Conservation (phyloP, 2,329 filamentous ascomycete species). For the Phialophora tarda region DNA sequence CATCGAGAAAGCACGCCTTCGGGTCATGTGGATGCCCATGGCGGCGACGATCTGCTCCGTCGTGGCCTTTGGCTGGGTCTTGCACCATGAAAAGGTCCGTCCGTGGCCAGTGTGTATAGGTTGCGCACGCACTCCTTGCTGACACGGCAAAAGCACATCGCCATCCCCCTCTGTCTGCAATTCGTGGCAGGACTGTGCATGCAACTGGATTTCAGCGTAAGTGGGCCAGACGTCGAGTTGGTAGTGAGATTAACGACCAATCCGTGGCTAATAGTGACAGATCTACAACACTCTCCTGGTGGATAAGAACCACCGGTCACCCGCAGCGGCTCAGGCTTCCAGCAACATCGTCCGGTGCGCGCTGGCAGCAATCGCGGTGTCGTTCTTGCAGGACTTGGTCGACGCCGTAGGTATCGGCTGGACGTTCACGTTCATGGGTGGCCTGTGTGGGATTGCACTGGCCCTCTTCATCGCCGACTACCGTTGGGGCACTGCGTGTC, state of each 20-base stretch:
- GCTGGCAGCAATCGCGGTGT: slow-evolving; percentile 36
- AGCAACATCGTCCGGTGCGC: slow-evolving; percentile 45
- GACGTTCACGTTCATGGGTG: slow-evolving; percentile 17
- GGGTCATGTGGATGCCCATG: slow-evolving; percentile 40
- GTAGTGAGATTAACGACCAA: neutral
- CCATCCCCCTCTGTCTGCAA: slow-evolving; percentile 42
- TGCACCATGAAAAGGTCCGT: no score
- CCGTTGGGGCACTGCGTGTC: neutral
- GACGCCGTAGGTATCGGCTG: slow-evolving; percentile 39
- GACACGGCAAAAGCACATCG: slow-evolving; percentile 44
- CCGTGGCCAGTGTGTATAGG: no score
- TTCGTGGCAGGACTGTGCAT: slow-evolving; percentile 20
- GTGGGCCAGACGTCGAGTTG: no score
- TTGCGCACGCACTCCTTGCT: slow-evolving; percentile 54
- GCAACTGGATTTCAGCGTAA: no score
- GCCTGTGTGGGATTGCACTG: neutral
- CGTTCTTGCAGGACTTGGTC: slow-evolving; percentile 38
- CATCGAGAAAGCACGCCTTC: slow-evolving; percentile 43
- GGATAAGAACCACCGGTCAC: slow-evolving; percentile 30
- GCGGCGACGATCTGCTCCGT: slow-evolving; percentile 27
- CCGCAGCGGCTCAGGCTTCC: slow-evolving; percentile 44
- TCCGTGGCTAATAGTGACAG: neutral
- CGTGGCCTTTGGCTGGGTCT: no score
- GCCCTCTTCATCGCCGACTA: neutral
- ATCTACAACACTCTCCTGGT: slow-evolving; percentile 20